A percentile compares a stretch with the other conserved stretches of the same genome.
Evolutionary conservation across 2,329 filamentous ascomycete genomes (phyloP).

Genomic region (Talaromyces sp.): DNA sequence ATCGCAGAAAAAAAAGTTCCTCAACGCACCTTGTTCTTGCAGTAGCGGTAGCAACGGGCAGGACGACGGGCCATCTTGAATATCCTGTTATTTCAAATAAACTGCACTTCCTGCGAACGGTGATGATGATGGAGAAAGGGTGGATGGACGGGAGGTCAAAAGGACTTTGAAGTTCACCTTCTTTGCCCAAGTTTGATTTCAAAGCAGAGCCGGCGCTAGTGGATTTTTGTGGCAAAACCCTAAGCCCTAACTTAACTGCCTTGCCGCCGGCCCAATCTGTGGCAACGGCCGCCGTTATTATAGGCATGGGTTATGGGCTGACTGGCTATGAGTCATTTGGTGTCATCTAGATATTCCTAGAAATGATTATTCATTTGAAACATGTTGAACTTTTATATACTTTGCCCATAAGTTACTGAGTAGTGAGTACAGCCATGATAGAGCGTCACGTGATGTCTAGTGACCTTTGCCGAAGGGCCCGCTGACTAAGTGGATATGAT

Average conservation of each 20-base stretch:
- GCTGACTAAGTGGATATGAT: not conserved
- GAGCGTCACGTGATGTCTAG: not conserved
- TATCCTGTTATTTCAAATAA: conserved; percentile 41
- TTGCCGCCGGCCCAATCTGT: not conserved
- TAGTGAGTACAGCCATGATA: not conserved
- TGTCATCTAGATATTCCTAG: not conserved
- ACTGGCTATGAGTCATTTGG: conserved; percentile 8
- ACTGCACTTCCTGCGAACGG: conserved; percentile 47
- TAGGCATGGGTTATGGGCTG: not conserved
- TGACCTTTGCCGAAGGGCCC: not conserved
- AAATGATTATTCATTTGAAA: not conserved
- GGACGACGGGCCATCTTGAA: conserved; percentile 99
- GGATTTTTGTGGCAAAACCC: conserved; percentile 36
- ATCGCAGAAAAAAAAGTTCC: conserved; percentile 15
- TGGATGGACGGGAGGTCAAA: conserved; percentile 30
- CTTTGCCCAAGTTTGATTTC: conserved; percentile 35
- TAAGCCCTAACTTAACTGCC: conserved; percentile 38
- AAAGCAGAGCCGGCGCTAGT: conserved; percentile 36
- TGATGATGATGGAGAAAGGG: conserved; percentile 17
- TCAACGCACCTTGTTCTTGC: conserved; percentile 97
- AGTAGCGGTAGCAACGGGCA: conserved; percentile 99
- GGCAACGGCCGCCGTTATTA: not conserved
- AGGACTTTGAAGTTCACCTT: conserved; percentile 18
- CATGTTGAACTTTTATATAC: not conserved
- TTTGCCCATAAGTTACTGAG: not conserved